Percentiles rank a stretch among this genome's conserved stretches.
Evolutionary conservation across 2,329 filamentous ascomycete species (phyloP).

Genomic region (Colletotrichum tamarilloi): DNA sequence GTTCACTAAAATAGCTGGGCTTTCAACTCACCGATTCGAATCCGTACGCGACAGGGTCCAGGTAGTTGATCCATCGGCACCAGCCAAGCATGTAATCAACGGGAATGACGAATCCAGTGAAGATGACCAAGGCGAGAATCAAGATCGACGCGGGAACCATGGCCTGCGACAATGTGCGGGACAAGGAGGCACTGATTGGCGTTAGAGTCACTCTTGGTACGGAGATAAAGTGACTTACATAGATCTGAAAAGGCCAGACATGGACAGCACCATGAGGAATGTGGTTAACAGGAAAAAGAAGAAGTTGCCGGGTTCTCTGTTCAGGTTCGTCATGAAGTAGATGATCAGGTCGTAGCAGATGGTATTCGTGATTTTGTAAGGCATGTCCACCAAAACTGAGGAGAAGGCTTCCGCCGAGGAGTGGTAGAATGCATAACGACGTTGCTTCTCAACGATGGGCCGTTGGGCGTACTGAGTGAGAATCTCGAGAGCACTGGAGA

Average conservation of each 20-base stretch:
- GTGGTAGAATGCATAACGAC: slow-evolving; percentile 46
- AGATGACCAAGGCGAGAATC: slow-evolving; percentile 65
- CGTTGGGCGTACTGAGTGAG: slow-evolving; percentile 40
- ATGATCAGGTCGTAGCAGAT: slow-evolving; percentile 70
- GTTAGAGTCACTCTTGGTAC: neutral
- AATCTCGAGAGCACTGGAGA: slow-evolving; percentile 49
- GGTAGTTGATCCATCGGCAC: slow-evolving; percentile 68
- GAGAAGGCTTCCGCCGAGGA: slow-evolving; percentile 39
- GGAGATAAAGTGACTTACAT: slow-evolving; percentile 40
- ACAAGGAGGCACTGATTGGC: slow-evolving; percentile 50
- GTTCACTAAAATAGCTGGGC: neutral
- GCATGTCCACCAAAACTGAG: slow-evolving; percentile 32
- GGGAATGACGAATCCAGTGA: slow-evolving; percentile 63
- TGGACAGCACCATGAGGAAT: slow-evolving; percentile 53
- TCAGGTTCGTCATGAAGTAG: slow-evolving; percentile 74
- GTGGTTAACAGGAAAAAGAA: slow-evolving; percentile 62
- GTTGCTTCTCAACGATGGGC: slow-evolving; percentile 43
- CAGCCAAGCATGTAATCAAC: slow-evolving; percentile 51
- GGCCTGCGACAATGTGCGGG: slow-evolving; percentile 63
- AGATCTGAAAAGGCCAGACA: slow-evolving; percentile 59
- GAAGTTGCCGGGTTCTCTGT: slow-evolving; percentile 63
- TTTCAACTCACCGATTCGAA: slow-evolving; percentile 68
- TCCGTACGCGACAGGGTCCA: slow-evolving; percentile 65
- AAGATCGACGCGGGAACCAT: slow-evolving; percentile 64
- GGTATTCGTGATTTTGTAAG: slow-evolving; percentile 55